These are phyloP conservation scores for Chrysopogon serrulatus DNA, from an alignment of 176 grass and related monocot genomes.

Conservation along the genomic window DNA sequence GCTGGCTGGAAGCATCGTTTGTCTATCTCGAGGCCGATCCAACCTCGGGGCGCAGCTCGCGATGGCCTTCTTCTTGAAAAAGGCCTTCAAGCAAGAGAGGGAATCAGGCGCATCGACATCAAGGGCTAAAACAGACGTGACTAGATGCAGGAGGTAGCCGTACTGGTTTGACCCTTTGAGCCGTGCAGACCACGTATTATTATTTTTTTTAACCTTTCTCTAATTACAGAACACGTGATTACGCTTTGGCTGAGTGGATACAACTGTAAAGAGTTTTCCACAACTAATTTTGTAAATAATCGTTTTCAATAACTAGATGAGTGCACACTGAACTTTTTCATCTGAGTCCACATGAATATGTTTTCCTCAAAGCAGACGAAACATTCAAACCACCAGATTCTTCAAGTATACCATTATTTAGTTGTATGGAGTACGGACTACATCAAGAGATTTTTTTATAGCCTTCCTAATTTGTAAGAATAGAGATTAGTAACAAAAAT, in stretches of 20 bases:
- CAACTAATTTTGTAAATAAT: background rate
- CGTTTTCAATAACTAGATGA: background rate
- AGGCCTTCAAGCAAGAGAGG: constrained; percentile 44
- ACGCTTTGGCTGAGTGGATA: background rate
- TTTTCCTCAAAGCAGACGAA: too few species aligned
- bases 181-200: background rate
- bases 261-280: background rate
- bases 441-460: too few species aligned
- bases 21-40: constrained; percentile 65
- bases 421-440: too few species aligned
- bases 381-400: too few species aligned
- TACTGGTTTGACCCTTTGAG: background rate
- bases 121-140: background rate
- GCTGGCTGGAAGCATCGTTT: constrained; percentile 68
- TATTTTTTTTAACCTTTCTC: background rate
- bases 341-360: background rate
- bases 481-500: too few species aligned
- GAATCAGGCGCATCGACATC: constrained; percentile 2
- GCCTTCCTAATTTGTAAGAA: too few species aligned
- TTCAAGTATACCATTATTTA: too few species aligned
- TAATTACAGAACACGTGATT: background rate
- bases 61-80: constrained; percentile 78
- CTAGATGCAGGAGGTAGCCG: background rate
- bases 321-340: background rate
- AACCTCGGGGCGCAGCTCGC: constrained; percentile 74